These are phyloP conservation scores for Yarrowia osloensis DNA, from an alignment of 805 yeast species.

Conservation along the genomic window DNA sequence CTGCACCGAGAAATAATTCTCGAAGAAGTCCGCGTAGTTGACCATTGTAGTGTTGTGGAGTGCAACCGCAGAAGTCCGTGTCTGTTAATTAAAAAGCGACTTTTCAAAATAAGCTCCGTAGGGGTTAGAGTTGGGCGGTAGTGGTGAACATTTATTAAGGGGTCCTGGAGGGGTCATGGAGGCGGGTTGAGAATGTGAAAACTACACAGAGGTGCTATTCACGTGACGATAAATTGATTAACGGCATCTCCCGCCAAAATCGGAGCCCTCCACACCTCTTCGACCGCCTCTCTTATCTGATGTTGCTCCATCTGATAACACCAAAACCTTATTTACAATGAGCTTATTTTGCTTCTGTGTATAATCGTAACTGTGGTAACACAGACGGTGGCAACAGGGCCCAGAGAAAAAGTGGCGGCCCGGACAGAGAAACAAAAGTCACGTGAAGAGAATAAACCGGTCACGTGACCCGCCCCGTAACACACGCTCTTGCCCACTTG, in stretches of 20 bases:
- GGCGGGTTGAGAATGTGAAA: not conserved
- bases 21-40: slow-evolving; percentile 28
- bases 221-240: not conserved
- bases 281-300: not conserved
- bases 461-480: not conserved
- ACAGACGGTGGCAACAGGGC: not conserved
- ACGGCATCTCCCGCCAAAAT: not conserved
- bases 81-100: slow-evolving; percentile 2
- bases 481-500: not conserved
- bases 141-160: not conserved
- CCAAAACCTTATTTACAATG: not conserved
- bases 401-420: no score
- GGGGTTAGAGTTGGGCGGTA: not conserved
- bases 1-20: slow-evolving; percentile 49
- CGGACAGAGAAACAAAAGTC: not conserved
- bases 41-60: slow-evolving; percentile 13
- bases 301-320: slow-evolving; percentile 20
- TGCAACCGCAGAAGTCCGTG: not conserved
- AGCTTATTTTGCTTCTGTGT: not conserved
- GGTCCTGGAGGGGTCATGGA: not conserved
- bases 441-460: not conserved
- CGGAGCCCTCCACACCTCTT: not conserved
- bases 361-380: not conserved
- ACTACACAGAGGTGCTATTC: no score
- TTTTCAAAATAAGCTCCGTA: slow-evolving; percentile 10